Percentiles rank a stretch among this genome's conserved stretches.
phyloP scores from a whole-genome alignment of 345 rosid genomes.

The Citrus medica region DNA sequence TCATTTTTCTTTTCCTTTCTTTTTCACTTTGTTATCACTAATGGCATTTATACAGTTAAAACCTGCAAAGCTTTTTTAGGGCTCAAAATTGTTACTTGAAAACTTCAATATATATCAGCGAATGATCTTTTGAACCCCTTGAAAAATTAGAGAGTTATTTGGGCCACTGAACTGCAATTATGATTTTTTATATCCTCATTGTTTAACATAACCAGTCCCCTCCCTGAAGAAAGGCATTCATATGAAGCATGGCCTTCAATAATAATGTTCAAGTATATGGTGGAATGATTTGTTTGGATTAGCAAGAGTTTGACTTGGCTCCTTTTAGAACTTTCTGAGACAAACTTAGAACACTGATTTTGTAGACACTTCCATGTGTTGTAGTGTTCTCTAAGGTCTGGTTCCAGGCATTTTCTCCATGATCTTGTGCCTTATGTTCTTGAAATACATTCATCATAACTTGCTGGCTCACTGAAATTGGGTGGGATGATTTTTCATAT shows the following conservation, averaged over 20 bases:
- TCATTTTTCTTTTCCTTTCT: background rate
- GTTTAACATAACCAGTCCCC: background rate
- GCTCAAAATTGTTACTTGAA: background rate
- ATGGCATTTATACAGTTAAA: background rate
- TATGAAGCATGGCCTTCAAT: background rate
- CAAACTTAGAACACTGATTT: background rate
- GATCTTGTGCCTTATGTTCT: background rate
- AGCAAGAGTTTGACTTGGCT: background rate
- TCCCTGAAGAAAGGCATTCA: background rate
- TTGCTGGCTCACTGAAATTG: background rate
- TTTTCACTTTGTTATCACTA: background rate
- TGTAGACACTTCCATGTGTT: background rate
- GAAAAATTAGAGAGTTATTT: background rate
- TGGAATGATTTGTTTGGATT: background rate
- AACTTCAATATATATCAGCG: background rate
- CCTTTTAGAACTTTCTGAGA: background rate
- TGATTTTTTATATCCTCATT: background rate
- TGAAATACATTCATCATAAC: background rate
- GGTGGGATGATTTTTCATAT: background rate
- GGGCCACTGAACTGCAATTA: background rate
- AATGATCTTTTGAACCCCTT: background rate
- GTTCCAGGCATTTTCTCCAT: background rate
- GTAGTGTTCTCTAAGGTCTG: background rate
- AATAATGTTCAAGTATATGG: background rate
- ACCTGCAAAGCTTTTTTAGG: background rate